Conservation (phyloP, 2,329 filamentous ascomycete genomes). For the Aspergillus pseudotamarii region DNA sequence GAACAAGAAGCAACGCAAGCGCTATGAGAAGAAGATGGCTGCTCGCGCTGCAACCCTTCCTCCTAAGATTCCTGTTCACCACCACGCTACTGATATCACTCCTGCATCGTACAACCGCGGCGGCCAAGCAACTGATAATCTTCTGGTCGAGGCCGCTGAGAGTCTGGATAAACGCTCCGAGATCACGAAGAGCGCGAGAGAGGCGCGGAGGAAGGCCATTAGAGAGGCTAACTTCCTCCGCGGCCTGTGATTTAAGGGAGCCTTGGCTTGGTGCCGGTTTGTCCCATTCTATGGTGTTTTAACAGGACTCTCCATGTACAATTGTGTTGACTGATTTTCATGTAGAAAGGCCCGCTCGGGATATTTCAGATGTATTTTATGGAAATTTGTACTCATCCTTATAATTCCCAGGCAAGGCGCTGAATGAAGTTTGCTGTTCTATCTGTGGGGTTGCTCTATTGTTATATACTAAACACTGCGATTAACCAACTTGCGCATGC, state of each 20-base stretch:
- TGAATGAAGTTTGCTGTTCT: conserved; percentile 12
- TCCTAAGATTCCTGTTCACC: conserved; percentile 47
- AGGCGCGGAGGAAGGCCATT: conserved; percentile 49
- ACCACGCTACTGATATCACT: conserved; percentile 50
- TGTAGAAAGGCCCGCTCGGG: conserved; percentile 8
- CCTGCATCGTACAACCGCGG: conserved; percentile 39
- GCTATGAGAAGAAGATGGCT: conserved; percentile 51
- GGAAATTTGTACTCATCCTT: conserved; percentile 27
- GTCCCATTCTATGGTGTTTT: conserved; percentile 9
- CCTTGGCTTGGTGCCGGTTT: neutral
- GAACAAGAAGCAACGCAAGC: conserved; percentile 52
- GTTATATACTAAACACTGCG: conserved; percentile 4
- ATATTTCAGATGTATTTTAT: conserved; percentile 36
- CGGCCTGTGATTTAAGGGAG: conserved; percentile 40
- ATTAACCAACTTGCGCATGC: conserved; percentile 1
- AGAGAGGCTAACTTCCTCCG: conserved; percentile 53
- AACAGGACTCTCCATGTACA: conserved; percentile 17
- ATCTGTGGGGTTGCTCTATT: neutral
- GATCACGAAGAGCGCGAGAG: conserved; percentile 48
- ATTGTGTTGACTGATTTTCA: conserved; percentile 15
- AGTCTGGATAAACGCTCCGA: conserved; percentile 42
- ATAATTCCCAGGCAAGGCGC: conserved; percentile 20
- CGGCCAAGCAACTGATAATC: conserved; percentile 23
- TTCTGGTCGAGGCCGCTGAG: conserved; percentile 37
- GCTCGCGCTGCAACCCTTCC: conserved; percentile 43